phyloP scores from a whole-genome alignment of 2,329 filamentous ascomycete species.

The Colletotrichum scovillei region DNA sequence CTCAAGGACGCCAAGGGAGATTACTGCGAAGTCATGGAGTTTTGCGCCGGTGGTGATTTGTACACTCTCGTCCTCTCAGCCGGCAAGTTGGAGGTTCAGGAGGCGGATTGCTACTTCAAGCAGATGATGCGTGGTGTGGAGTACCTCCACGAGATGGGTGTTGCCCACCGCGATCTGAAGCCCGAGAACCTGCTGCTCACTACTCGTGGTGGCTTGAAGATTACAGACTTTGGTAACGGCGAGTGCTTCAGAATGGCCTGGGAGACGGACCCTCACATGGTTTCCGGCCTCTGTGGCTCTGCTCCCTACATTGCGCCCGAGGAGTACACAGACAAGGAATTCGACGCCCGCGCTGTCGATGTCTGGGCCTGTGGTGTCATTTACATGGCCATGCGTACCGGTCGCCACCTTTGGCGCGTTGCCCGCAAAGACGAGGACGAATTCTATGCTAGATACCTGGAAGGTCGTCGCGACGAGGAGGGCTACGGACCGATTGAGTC shows the following conservation, averaged over 20 bases:
- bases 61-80: constrained; percentile 93
- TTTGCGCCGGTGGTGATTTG: constrained; percentile 94
- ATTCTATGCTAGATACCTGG: constrained; percentile 94
- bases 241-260: constrained; percentile 99
- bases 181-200: constrained; percentile 96
- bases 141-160: constrained; percentile 99
- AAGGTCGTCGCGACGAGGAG: constrained; percentile 92
- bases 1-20: constrained; percentile 96
- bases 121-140: constrained; percentile 99
- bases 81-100: constrained; percentile 88
- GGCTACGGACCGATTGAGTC: constrained; percentile 98
- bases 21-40: constrained; percentile 99
- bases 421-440: constrained; percentile 97
- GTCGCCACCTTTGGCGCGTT: constrained; percentile 95
- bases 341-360: constrained; percentile 96
- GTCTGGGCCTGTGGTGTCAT: constrained; percentile 99
- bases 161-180: constrained; percentile 95
- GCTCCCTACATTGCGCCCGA: constrained; percentile 98
- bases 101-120: constrained; percentile 99
- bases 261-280: constrained; percentile 99
- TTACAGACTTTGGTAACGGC: constrained; percentile 98
- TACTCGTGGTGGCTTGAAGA: constrained; percentile 92
- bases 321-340: constrained; percentile 95
- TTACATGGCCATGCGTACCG: constrained; percentile 99
- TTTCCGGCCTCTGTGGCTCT: constrained; percentile 93